A percentile compares a stretch with the other conserved stretches of the same genome.
Evolutionary conservation across 1,284 basidiomycete species (phyloP).

Genomic region (Rhodotorula sp.): DNA sequence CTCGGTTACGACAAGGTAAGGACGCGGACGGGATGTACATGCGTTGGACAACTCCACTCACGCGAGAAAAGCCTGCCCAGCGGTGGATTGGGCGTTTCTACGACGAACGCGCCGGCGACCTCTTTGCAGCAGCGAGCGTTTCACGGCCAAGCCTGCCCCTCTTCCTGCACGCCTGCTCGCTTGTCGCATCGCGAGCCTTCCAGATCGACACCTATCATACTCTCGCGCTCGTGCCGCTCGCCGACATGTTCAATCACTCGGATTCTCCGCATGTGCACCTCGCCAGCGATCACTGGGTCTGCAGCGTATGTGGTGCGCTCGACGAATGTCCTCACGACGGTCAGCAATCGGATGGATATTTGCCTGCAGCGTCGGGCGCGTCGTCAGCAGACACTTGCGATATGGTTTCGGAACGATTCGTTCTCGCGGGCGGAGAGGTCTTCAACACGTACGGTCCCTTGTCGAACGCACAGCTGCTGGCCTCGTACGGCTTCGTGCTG

Average conservation of each 20-base stretch:
- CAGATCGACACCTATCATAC: conserved; percentile 77
- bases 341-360: background rate
- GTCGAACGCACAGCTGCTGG: conserved; percentile 65
- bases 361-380: background rate
- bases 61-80: too few relatives aligned
- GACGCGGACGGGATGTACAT: too few relatives aligned
- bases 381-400: conserved; percentile 46
- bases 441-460: conserved; percentile 79
- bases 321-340: conserved; percentile 70
- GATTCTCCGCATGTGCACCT: conserved; percentile 68
- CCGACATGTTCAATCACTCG: conserved; percentile 84
- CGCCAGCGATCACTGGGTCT: conserved; percentile 73
- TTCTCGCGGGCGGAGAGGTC: conserved; percentile 59
- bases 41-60: too few relatives aligned
- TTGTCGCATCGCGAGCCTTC: conserved; percentile 85
- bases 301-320: conserved; percentile 72
- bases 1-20: conserved; percentile 44
- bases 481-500: conserved; percentile 68
- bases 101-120: conserved; percentile 23
- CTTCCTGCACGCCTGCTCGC: conserved; percentile 69
- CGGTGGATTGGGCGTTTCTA: conserved; percentile 1
- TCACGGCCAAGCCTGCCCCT: conserved; percentile 50
- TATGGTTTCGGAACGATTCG: conserved; percentile 47
- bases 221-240: conserved; percentile 82
- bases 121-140: conserved; percentile 44